phyloP scores from a whole-genome alignment of 805 yeast genomes.

The Lipomyces mesembrius region DNA sequence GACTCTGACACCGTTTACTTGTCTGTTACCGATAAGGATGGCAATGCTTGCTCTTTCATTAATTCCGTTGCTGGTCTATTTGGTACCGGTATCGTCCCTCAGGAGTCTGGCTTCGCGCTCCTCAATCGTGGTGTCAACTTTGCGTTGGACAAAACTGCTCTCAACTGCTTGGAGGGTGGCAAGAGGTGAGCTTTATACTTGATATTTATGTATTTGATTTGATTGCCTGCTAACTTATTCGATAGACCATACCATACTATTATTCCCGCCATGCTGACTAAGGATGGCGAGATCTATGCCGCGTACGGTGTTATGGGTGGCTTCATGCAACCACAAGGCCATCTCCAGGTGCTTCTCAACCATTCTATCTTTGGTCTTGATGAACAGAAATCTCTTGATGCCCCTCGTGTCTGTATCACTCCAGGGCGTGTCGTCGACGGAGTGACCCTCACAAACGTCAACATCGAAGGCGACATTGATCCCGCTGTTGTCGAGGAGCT shows the following conservation, averaged over 20 bases:
- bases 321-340: slow-evolving; percentile 85
- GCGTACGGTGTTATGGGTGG: slow-evolving; percentile 88
- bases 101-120: slow-evolving; percentile 63
- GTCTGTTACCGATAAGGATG: slow-evolving; percentile 64
- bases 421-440: slow-evolving; percentile 70
- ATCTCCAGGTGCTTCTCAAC: slow-evolving; percentile 75
- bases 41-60: slow-evolving; percentile 82
- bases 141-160: slow-evolving; percentile 59
- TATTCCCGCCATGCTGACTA: slow-evolving; percentile 79
- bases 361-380: slow-evolving; percentile 63
- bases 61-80: slow-evolving; percentile 72
- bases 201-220: background rate
- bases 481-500: slow-evolving; percentile 54
- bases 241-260: slow-evolving; percentile 76
- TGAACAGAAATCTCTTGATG: slow-evolving; percentile 76
- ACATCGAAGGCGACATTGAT: slow-evolving; percentile 68
- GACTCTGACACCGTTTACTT: slow-evolving; percentile 75
- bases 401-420: slow-evolving; percentile 70
- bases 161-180: slow-evolving; percentile 66
- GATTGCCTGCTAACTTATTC: background rate
- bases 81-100: slow-evolving; percentile 72
- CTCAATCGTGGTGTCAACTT: slow-evolving; percentile 82
- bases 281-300: slow-evolving; percentile 60
- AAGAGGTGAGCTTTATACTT: slow-evolving; percentile 46
- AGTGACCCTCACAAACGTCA: slow-evolving; percentile 58